A percentile compares a stretch with the other conserved stretches of the same genome.
Evolutionary conservation across 108 stramenopile species (phyloP).

Genomic region (Schizochytrium sp.): DNA sequence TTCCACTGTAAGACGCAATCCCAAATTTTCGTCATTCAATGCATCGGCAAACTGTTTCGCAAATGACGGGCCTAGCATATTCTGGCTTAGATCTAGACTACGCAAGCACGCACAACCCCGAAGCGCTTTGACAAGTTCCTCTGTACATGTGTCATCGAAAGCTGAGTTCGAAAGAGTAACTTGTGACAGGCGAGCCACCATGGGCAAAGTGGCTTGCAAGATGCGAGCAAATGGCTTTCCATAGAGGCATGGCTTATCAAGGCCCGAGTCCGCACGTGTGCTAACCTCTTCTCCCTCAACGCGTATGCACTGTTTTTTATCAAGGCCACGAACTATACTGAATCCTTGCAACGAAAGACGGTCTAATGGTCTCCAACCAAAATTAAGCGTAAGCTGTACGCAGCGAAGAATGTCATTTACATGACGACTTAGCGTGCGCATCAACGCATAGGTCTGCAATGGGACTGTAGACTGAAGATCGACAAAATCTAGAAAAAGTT

Average conservation of each 20-base stretch:
- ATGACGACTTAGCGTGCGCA: not conserved
- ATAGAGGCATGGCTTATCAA: not conserved
- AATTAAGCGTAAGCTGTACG: not conserved
- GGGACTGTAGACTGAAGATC: not conserved
- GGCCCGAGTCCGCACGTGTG: not conserved
- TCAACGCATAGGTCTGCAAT: not conserved
- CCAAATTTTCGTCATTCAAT: not conserved
- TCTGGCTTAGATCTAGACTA: slow-evolving; percentile 2
- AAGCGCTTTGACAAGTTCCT: not conserved
- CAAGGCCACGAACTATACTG: not conserved
- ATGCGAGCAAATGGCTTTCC: not conserved
- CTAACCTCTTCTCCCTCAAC: slow-evolving; percentile 12
- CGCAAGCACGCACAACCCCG: not conserved
- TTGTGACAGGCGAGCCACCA: not conserved
- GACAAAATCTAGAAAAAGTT: not conserved
- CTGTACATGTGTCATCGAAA: not conserved
- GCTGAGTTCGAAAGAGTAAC: not conserved
- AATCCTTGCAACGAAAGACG: slow-evolving; percentile 29
- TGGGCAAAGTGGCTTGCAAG: not conserved
- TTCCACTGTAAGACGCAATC: not conserved
- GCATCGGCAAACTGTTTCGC: not conserved
- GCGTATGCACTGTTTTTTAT: not conserved
- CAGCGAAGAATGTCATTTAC: not conserved
- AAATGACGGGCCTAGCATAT: not conserved
- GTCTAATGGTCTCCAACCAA: slow-evolving; percentile 3